These are phyloP conservation scores for Grosmannia serpens DNA, from an alignment of 2,329 filamentous ascomycete species.

Conservation along the genomic window DNA sequence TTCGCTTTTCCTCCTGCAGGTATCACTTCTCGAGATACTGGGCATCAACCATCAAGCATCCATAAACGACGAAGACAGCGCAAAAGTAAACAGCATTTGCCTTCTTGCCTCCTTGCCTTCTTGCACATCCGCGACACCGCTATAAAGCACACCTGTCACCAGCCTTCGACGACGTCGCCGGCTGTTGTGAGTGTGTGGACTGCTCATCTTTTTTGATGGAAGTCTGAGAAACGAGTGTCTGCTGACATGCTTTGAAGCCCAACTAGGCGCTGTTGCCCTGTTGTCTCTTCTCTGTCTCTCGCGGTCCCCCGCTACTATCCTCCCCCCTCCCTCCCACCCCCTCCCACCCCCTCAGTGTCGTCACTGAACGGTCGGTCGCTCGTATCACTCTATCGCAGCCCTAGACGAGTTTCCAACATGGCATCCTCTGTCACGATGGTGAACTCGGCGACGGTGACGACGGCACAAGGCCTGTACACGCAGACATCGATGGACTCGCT, in stretches of 20 bases:
- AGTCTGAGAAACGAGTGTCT: conserved; percentile 9
- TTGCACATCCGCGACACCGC: background rate
- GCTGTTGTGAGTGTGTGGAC: conserved; percentile 14
- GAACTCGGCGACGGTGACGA: conserved; percentile 7
- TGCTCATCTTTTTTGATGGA: conserved; percentile 11
- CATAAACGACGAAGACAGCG: background rate
- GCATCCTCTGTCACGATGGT: conserved; percentile 9
- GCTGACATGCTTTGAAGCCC: conserved; percentile 11
- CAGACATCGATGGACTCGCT: conserved; percentile 63
- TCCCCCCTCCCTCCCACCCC: background rate
- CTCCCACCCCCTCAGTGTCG: background rate
- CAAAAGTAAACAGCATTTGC: background rate
- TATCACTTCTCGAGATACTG: background rate
- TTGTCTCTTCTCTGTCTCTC: conserved; percentile 2
- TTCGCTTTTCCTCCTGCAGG: background rate
- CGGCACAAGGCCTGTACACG: conserved; percentile 12
- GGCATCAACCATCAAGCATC: background rate
- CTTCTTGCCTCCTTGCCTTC: background rate
- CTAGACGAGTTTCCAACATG: conserved; percentile 3
- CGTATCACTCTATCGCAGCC: background rate
- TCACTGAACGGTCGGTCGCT: background rate
- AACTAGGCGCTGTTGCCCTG: conserved; percentile 10
- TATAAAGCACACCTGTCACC: conserved; percentile 10
- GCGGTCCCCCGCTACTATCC: background rate
- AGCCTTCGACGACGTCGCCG: conserved; percentile 13